Evolutionary conservation across 2,329 filamentous ascomycete species (phyloP), one percentile per base, ranked within the genome.

Genomic region (Aureobasidium zeae): DNA sequence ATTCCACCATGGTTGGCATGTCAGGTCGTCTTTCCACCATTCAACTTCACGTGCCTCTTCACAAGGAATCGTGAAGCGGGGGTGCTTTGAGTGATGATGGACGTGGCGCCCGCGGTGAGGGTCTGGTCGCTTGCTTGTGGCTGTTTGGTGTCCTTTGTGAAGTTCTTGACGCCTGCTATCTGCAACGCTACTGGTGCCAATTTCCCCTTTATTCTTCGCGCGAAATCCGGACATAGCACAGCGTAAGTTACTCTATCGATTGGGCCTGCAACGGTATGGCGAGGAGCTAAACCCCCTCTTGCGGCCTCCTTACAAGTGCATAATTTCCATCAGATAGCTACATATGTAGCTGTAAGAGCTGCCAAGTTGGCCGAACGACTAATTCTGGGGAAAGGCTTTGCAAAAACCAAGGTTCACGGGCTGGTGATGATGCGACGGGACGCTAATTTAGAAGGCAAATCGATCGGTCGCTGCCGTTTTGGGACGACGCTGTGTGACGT

Each of bases 1-100:
- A n/a, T n/a, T n/a, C n/a, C n/a, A n/a, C n/a, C n/a, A n/a, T n/a
- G n/a, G n/a, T n/a, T 37, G 29, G 29, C 17, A 20, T 22, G 25
- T n/a, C 21, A 13, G 5, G n/a, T 20, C 26, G 7, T 21, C 16
- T 16, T 21, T 29, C 25, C 11, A 25, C 37, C 37, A 20, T 41
- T 30, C 26, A 30, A 17, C n/a, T 30, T 39, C 36, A 39, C 36
- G 36, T 39, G 36, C 36, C 35, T 38, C 16, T 20, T 15, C 30
- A 32, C 37, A 41, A 41, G 37, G 37, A 41, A 41, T 8, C 28
- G 36, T 30, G 24, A 30, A 31, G 37, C 37, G 37, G 37, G 37
- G 20, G 28, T 25, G 7, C 7, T 20, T 13, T 16, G 26, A 25
- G 11, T 17, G 19, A 41, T 41, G 37, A 41, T 41, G 37, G 37